Evolutionary conservation across 2,329 filamentous ascomycete genomes (phyloP).

Genomic region (Sporothrix euskadiensis): DNA sequence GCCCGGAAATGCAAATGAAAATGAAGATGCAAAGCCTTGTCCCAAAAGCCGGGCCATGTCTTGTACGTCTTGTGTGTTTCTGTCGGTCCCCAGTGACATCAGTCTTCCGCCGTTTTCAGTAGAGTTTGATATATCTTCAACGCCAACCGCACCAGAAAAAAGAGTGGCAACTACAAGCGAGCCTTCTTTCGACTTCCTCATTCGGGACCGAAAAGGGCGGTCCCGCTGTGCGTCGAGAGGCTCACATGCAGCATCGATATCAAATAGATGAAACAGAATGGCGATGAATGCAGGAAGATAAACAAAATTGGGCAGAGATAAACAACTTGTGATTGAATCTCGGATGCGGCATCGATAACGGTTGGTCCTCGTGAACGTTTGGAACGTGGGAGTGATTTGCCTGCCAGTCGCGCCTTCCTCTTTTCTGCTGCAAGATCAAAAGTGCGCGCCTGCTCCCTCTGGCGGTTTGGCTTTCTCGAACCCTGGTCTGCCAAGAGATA

Average conservation of each 20-base stretch:
- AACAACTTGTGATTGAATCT: neutral
- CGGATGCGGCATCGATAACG: slow-evolving; percentile 12
- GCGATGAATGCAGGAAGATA: neutral
- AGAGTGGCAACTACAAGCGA: neutral
- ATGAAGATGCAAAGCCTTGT: neutral
- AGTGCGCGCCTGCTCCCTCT: neutral
- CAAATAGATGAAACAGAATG: neutral
- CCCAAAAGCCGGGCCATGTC: slow-evolving; percentile 10
- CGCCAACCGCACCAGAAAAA: neutral
- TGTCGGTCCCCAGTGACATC: slow-evolving; percentile 18
- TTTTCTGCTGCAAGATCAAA: slow-evolving; percentile 3
- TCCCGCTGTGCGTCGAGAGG: neutral
- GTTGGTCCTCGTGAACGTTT: neutral
- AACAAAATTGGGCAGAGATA: neutral
- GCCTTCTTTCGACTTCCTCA: neutral
- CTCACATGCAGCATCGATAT: neutral
- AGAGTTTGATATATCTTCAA: neutral
- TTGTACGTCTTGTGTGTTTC: neutral
- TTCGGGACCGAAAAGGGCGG: slow-evolving; percentile 17
- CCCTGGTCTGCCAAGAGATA: slow-evolving; percentile 21
- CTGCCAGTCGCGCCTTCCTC: slow-evolving; percentile 12
- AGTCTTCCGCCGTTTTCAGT: neutral
- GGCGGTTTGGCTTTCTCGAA: neutral
- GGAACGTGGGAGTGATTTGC: neutral
- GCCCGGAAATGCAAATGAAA: too few relatives aligned